Conservation (phyloP, 495 filamentous ascomycete species). For the Penicillium subrubescens region DNA sequence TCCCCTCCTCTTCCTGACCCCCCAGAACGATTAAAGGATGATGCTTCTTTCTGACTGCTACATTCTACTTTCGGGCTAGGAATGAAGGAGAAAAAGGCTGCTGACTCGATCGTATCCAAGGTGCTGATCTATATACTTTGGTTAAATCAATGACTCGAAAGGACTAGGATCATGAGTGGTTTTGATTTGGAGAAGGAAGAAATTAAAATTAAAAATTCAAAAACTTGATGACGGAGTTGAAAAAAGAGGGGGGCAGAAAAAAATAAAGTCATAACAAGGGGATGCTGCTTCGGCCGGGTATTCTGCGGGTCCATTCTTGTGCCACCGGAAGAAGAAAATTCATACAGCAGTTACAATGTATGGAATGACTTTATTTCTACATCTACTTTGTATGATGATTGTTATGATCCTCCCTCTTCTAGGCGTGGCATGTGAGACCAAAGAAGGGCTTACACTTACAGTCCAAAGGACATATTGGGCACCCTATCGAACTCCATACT, state of each 20-base stretch:
- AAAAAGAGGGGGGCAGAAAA: neutral
- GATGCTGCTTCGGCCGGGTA: constrained; percentile 5
- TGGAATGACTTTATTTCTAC: neutral
- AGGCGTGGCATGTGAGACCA: constrained; percentile 5
- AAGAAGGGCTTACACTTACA: neutral
- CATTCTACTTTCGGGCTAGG: neutral
- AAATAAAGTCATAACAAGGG: constrained; percentile 7
- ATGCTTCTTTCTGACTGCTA: neutral
- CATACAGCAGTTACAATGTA: neutral
- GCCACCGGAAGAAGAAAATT: neutral
- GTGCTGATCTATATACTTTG: neutral
- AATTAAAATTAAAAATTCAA: neutral
- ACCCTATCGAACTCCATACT: neutral
- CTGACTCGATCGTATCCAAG: neutral
- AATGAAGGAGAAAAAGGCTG: neutral
- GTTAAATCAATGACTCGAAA: neutral
- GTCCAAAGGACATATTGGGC: too few relatives aligned
- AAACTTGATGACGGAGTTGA: constrained; percentile 5
- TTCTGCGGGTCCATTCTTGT: constrained; percentile 20
- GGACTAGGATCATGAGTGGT: neutral
- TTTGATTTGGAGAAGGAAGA: neutral
- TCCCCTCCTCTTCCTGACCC: too few relatives aligned
- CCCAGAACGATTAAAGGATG: neutral
- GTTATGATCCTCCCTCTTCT: neutral
- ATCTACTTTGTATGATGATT: neutral